phyloP scores from a whole-genome alignment of 345 rosid species.

The Corymbia maculata region DNA sequence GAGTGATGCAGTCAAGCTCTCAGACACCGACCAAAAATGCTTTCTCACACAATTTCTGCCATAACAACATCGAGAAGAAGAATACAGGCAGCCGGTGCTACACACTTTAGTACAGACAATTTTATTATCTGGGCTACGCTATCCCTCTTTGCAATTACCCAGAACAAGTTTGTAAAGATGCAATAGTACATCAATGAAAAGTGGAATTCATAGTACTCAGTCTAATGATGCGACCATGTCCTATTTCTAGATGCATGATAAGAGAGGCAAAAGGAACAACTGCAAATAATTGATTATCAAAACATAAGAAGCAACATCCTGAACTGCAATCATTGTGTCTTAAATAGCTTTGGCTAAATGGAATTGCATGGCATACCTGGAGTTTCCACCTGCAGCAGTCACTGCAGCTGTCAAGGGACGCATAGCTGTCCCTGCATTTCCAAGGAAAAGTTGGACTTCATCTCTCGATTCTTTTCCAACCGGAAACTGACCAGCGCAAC shows the following conservation, averaged over 20 bases:
- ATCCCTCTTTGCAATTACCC: neutral
- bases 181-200: neutral
- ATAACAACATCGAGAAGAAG: neutral
- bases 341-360: neutral
- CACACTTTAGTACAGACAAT: neutral
- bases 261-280: neutral
- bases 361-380: conserved; percentile 33
- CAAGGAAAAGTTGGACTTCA: conserved; percentile 77
- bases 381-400: conserved; percentile 85
- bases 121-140: neutral
- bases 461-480: conserved; percentile 39
- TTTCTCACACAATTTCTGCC: neutral
- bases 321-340: neutral
- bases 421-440: conserved; percentile 97
- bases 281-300: neutral
- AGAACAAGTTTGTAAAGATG: neutral
- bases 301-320: neutral
- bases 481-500: conserved; percentile 77
- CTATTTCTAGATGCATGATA: neutral
- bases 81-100: neutral
- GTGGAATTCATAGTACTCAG: neutral
- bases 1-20: neutral
- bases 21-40: neutral
- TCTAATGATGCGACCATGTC: neutral
- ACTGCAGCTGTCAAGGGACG: conserved; percentile 94